Evolutionary conservation across 2,329 filamentous ascomycete genomes (phyloP), one percentile per base, ranked within the genome.

Genomic region (Colletotrichum cuscutae): DNA sequence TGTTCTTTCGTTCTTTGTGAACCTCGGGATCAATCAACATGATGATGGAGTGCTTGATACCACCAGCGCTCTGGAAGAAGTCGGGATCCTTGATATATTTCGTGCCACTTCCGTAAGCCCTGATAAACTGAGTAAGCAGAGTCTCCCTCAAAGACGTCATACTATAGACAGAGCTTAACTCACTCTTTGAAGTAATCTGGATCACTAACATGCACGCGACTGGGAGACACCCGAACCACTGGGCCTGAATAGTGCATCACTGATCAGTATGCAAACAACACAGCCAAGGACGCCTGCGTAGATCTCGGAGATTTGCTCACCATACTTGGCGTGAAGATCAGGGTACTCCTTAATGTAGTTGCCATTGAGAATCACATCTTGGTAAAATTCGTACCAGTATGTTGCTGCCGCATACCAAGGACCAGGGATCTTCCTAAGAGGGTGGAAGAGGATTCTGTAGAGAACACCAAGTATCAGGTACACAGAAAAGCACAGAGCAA

Each of bases 321-420:
- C 42, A n/a, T 49, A 49, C 42, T 68, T 68, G 6, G 65, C 65
- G n/a, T 68, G 65, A 26, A 68, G 49, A 22, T 28, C 32, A 32
- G 65, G 65, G 46, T 68, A 68, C 53, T 68, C 42, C 30, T 62
- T 68, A 32, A 68, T 37, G 46, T 63, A 68, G 22, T 68, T 42
- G 46, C 65, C 65, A 15, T 68, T 57, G 32, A 68, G 65, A 35
- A 68, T 63, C 9, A 68, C 65, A 62, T 68, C 65, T 30, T 68
- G 65, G 30, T 68, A 82, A 9, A 76, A 80, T 59, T 82, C 80
- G 35, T 79, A 78, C 53, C 75, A 74, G 6, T 74, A 73, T 0
- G 77, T 58, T 13, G 11, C 35, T 11, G 42, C 15, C 9, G 42
- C 42, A n/a, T 49, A 49, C 42, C 42, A 49, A n/a, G 42, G 42